phyloP scores from a whole-genome alignment of 306 rosid genomes.

The Malus fusca region DNA sequence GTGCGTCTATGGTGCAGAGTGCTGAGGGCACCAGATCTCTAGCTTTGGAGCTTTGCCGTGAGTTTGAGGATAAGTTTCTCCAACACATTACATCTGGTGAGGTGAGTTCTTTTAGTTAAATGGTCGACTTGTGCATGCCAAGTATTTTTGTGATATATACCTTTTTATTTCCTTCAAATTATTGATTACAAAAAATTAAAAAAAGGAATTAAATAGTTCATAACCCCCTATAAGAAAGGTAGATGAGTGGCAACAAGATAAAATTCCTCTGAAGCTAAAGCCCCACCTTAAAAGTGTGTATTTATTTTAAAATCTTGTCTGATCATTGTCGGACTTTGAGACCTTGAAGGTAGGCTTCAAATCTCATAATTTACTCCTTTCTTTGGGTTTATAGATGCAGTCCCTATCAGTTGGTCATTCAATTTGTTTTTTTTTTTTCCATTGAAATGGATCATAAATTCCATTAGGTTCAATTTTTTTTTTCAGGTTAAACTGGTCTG shows the following conservation, averaged over 20 bases:
- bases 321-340: background rate
- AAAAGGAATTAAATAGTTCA: background rate
- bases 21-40: conserved; percentile 92
- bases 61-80: conserved; percentile 94
- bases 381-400: background rate
- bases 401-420: background rate
- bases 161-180: background rate
- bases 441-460: background rate
- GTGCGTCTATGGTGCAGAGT: conserved; percentile 83
- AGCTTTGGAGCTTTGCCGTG: conserved; percentile 99
- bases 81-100: conserved; percentile 85
- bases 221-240: background rate
- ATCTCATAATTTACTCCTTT: background rate
- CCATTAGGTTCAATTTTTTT: background rate
- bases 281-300: background rate
- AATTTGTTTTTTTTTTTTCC: background rate
- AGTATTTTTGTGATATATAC: background rate
- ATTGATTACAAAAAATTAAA: background rate
- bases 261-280: background rate
- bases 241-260: background rate
- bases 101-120: conserved; percentile 41
- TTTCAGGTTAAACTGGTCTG: background rate
- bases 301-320: background rate
- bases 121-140: background rate
- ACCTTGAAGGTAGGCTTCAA: background rate